phyloP scores from a whole-genome alignment of 352 stramenopile genomes.

The Globisporangium abappressorium region DNA sequence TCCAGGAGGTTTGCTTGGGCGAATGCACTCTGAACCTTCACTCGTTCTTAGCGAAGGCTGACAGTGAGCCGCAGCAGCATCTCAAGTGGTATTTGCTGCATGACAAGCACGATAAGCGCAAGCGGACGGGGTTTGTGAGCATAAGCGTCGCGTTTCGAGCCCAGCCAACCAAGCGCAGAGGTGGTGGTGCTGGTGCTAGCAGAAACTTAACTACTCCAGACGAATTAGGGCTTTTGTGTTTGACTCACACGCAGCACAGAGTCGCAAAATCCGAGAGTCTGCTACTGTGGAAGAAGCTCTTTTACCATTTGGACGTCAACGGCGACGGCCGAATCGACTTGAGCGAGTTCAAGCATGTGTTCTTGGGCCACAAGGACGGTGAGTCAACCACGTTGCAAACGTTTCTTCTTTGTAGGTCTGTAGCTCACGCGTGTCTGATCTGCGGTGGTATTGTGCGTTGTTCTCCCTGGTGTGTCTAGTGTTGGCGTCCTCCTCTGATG shows the following conservation, averaged over 20 bases:
- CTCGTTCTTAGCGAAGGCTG: constrained; percentile 5
- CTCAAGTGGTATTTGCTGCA: constrained; percentile 24
- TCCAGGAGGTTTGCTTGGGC: constrained; percentile 32
- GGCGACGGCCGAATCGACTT: constrained; percentile 52
- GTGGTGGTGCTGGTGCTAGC: not conserved
- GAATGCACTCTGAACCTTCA: constrained; percentile 21
- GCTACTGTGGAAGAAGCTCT: constrained; percentile 66
- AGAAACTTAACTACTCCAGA: not conserved
- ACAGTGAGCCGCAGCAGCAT: not conserved
- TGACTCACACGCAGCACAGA: not conserved
- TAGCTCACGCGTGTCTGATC: not conserved
- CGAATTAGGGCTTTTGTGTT: no score
- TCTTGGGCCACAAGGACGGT: constrained; percentile 40
- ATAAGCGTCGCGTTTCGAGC: constrained; percentile 20
- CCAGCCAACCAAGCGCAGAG: not conserved
- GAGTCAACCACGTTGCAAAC: not conserved
- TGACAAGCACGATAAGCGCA: constrained; percentile 19
- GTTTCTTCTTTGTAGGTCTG: not conserved
- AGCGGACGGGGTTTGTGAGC: constrained; percentile 20
- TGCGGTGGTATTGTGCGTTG: not conserved
- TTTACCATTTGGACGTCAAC: constrained; percentile 59
- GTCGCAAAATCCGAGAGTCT: constrained; percentile 23
- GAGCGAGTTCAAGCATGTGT: constrained; percentile 52
- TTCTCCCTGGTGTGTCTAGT: constrained; percentile 20
- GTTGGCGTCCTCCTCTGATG: constrained; percentile 33